These are phyloP conservation scores for Tagetes patula DNA, from an alignment of 129 eudicot species.

Conservation along the genomic window DNA sequence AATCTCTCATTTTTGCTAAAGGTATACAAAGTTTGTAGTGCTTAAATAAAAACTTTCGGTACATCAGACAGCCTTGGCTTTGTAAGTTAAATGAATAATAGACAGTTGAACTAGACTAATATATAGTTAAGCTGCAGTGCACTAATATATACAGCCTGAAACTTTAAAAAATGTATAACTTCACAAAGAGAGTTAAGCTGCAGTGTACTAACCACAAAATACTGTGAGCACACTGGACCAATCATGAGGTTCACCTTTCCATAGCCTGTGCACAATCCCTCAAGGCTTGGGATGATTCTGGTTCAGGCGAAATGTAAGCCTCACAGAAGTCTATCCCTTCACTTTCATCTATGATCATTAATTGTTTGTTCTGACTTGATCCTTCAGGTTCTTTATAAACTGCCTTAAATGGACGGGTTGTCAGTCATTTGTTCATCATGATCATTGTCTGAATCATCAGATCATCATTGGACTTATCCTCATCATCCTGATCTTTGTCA, in stretches of 20 bases:
- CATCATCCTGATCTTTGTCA: no score
- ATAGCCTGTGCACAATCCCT: no score
- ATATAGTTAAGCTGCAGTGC: not conserved
- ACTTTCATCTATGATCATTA: no score
- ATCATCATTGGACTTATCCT: no score
- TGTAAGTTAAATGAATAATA: not conserved
- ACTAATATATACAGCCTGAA: constrained; percentile 25
- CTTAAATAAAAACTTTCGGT: not conserved
- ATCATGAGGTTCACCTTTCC: constrained; percentile 74
- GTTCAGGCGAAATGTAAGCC: no score
- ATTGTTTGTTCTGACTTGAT: no score
- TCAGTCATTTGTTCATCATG: no score
- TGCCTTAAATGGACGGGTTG: no score
- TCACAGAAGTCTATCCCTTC: no score
- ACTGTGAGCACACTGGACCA: constrained; percentile 77
- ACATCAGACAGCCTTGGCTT: not conserved
- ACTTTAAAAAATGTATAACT: not conserved
- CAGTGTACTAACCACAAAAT: constrained; percentile 51
- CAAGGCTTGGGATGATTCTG: no score
- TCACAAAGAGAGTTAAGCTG: not conserved
- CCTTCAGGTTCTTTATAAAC: no score
- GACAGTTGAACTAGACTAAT: not conserved
- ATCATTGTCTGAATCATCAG: no score
- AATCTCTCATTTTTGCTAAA: not conserved
- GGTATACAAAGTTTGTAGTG: not conserved